phyloP scores from a whole-genome alignment of 2,329 filamentous ascomycete genomes.

The Pseudogymnoascus destructans region DNA sequence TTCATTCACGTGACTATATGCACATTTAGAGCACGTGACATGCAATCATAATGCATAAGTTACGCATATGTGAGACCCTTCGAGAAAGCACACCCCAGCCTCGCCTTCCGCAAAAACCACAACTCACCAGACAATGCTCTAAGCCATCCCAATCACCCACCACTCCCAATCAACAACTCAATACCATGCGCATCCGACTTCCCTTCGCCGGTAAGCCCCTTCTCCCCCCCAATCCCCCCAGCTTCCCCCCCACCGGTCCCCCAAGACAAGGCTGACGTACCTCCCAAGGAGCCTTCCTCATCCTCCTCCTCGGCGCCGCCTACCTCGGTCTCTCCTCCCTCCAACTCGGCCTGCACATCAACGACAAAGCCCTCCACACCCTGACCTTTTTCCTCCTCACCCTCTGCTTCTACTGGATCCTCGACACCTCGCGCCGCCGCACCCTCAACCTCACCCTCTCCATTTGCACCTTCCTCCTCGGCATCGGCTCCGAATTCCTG shows the following conservation, averaged over 20 bases:
- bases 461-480: conserved; percentile 60
- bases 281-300: conserved; percentile 48
- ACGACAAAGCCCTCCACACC: conserved; percentile 84
- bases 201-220: conserved; percentile 66
- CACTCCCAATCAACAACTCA: no score
- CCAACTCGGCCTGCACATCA: conserved; percentile 45
- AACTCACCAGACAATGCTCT: neutral
- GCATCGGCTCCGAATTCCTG: conserved; percentile 62
- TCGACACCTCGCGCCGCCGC: conserved; percentile 80
- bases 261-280: conserved; percentile 12
- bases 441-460: conserved; percentile 71
- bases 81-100: neutral
- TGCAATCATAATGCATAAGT: neutral
- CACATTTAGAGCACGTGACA: neutral
- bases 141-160: neutral
- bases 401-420: conserved; percentile 85
- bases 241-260: conserved; percentile 10
- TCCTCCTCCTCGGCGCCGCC: conserved; percentile 60
- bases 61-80: no score
- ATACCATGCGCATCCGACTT: conserved; percentile 67
- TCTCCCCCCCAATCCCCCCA: neutral
- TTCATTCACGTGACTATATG: neutral
- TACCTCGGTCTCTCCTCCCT: conserved; percentile 65
- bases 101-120: conserved; percentile 1
- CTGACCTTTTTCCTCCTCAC: conserved; percentile 85